Conservation (phyloP, 2,329 filamentous ascomycete species). For the Cadophora malorum region DNA sequence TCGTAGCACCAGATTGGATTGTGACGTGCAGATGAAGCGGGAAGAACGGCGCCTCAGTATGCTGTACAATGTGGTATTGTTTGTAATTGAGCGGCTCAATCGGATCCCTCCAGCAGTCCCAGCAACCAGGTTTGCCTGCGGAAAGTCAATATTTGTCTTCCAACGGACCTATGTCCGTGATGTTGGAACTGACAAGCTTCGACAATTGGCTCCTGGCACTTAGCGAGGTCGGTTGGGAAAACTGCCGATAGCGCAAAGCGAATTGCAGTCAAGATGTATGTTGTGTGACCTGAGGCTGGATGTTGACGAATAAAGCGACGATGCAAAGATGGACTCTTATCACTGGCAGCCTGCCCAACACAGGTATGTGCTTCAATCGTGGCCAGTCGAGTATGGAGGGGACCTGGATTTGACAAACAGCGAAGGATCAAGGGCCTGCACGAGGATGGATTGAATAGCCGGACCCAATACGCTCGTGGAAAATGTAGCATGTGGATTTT, state of each 20-base stretch:
- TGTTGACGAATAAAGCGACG: background rate
- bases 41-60: background rate
- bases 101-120: background rate
- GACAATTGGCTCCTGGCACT: slow-evolving; percentile 3
- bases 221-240: slow-evolving; percentile 1
- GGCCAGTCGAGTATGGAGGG: background rate
- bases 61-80: background rate
- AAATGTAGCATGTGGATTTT: background rate
- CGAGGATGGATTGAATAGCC: background rate
- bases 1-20: background rate
- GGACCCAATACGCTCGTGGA: background rate
- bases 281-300: background rate
- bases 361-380: background rate
- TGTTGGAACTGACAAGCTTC: background rate
- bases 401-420: background rate
- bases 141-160: background rate
- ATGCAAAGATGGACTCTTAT: background rate
- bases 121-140: slow-evolving; percentile 14
- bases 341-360: slow-evolving; percentile 7
- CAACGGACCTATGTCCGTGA: slow-evolving; percentile 4
- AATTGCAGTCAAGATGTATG: slow-evolving; percentile 16
- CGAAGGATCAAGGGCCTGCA: background rate
- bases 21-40: background rate
- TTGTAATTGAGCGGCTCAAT: slow-evolving; percentile 8
- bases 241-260: background rate